Evolutionary conservation across 345 rosid species (phyloP).

Genomic region (Brassica carinata): DNA sequence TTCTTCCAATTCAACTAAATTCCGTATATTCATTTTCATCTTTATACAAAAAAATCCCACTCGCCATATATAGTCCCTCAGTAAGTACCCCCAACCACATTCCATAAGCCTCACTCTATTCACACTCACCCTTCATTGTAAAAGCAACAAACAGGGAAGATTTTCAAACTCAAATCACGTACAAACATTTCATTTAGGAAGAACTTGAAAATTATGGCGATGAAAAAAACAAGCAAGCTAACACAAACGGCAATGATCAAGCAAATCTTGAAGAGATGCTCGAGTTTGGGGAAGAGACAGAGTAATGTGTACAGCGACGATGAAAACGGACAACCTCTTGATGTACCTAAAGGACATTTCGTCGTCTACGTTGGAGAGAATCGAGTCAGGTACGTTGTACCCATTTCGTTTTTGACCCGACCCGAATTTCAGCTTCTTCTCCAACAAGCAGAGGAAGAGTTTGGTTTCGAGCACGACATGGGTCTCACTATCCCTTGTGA

Average conservation of each 20-base stretch:
- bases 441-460: constrained; percentile 80
- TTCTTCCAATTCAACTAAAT: too few relatives aligned
- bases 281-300: constrained; percentile 76
- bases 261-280: constrained; percentile 79
- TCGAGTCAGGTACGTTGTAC: constrained; percentile 77
- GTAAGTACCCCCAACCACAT: constrained; percentile 36
- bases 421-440: constrained; percentile 73
- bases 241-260: constrained; percentile 65
- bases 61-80: constrained; percentile 13
- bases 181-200: not conserved
- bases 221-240: constrained; percentile 58
- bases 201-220: constrained; percentile 45
- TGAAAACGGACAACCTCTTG: constrained; percentile 56
- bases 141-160: not conserved
- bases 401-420: constrained; percentile 65
- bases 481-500: constrained; percentile 89
- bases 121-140: constrained; percentile 45
- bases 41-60: not conserved
- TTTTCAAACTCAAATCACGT: not conserved
- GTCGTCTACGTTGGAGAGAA: constrained; percentile 80
- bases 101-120: constrained; percentile 40
- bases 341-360: constrained; percentile 86
- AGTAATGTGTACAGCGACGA: constrained; percentile 49
- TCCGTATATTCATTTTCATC: constrained; percentile 10
- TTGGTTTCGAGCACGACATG: constrained; percentile 78